Conservation (phyloP, 148 eudicot genomes). For the Beta vulgaris region DNA sequence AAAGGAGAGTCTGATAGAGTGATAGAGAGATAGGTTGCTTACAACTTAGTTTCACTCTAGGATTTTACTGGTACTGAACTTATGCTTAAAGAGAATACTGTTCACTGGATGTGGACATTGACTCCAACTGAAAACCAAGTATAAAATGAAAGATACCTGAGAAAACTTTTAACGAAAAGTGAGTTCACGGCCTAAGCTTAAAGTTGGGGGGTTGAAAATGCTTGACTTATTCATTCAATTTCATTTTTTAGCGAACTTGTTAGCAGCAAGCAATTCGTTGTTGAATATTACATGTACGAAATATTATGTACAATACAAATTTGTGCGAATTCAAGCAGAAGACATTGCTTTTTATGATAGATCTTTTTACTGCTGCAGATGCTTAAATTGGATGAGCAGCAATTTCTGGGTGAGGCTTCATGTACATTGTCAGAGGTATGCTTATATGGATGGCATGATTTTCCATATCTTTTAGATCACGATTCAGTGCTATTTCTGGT, state of each 20-base stretch:
- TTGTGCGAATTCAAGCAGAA: constrained; percentile 10
- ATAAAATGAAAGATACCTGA: neutral
- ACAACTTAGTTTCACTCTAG: neutral
- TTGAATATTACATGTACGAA: neutral
- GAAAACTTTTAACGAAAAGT: neutral
- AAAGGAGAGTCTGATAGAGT: neutral
- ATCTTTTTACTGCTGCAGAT: constrained; percentile 40
- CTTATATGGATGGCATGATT: neutral
- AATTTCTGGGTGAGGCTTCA: constrained; percentile 91
- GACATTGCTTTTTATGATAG: constrained; percentile 14
- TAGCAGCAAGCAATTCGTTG: neutral
- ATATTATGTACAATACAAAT: too few species aligned
- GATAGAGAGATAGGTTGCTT: neutral
- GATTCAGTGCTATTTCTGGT: neutral
- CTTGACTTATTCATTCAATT: neutral
- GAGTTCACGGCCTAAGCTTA: neutral
- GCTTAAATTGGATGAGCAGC: constrained; percentile 92
- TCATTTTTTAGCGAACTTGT: neutral
- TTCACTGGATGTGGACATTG: neutral
- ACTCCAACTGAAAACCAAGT: neutral
- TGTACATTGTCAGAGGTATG: constrained; percentile 86
- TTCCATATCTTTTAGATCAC: neutral
- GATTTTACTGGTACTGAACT: neutral
- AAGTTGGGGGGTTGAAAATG: neutral
- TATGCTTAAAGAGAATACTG: neutral